phyloP scores from a whole-genome alignment of 106 monocot species.

The Xerophyta viscosa region DNA sequence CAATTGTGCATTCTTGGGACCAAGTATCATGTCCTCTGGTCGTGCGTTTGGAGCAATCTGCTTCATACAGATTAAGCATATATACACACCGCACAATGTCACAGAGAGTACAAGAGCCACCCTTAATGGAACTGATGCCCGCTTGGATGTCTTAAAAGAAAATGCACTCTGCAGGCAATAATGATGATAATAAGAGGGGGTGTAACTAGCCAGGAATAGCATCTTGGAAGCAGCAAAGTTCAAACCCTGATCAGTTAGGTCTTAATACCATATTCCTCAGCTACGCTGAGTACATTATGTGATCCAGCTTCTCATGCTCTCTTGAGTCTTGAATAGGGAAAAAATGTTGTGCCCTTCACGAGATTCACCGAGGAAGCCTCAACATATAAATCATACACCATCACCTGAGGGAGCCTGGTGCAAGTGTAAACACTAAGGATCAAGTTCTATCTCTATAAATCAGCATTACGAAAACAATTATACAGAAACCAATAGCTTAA shows the following conservation, averaged over 20 bases:
- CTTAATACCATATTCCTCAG: too few species aligned
- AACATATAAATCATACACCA: constrained; percentile 1
- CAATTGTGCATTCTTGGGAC: constrained; percentile 6
- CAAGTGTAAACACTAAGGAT: too few species aligned
- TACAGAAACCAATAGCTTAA: too few species aligned
- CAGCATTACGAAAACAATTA: too few species aligned
- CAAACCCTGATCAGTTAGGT: too few species aligned
- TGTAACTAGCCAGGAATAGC: background rate
- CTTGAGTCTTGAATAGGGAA: background rate
- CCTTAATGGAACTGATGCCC: constrained; percentile 25
- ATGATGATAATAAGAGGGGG: background rate
- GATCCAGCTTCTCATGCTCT: constrained; percentile 3
- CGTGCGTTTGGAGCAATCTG: constrained; percentile 22
- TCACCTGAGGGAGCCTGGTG: background rate
- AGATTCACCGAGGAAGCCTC: constrained; percentile 11
- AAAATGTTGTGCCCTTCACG: constrained; percentile 1
- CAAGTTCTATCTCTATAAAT: too few species aligned
- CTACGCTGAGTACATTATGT: too few species aligned
- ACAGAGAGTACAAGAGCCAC: constrained; percentile 28
- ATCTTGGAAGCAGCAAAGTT: background rate
- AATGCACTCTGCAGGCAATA: constrained; percentile 31
- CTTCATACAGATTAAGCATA: constrained; percentile 33
- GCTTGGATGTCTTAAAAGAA: constrained; percentile 29
- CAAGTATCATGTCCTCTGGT: background rate
- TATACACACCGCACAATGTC: constrained; percentile 24